Evolutionary conservation across 805 yeast species (phyloP), one percentile per base, ranked within the genome.

Genomic region (Clavispora asparagi): DNA sequence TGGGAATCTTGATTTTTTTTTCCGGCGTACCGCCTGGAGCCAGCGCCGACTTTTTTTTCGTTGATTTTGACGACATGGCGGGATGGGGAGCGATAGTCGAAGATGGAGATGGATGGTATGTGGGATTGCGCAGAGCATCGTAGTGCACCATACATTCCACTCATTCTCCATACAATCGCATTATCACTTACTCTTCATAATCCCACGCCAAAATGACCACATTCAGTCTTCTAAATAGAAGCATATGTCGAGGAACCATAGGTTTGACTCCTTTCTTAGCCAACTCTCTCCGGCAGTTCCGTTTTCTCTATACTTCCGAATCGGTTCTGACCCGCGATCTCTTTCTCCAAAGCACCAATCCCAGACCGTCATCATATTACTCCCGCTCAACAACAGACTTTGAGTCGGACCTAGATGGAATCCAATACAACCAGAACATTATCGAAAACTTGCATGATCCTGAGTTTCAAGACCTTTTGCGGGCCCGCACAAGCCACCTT

Each of bases 1-100:
- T 71, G 2, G 78, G 79, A 1, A 68, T 29, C 48, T 73, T 74
- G 35, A 68, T 38, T 51, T 64, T 67, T 57, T 68, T 71, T 10
- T 56, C 51, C 4, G 63, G 50, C 1, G 52, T 49, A 1, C 57
- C 50, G 3, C 53, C 52, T 1, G 58, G 45, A 4, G 59, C 19
- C 1, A 63, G 54, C 7, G 62, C 39, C n/a, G 57, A 16, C 7
- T 58, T 35, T 49, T 60, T 63, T 54, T 63, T 63, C 50, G 57
- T 61, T 16, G 63, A 39, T 46, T 53, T 53, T 10, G 56, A 49
- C 16, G 58, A 56, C 55, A 55, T 57, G 16, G 23, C 13, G 14
- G 4, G 4, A 17, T 6, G 29, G 4, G 29, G 29, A 27, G 29
- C 9, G 9, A 27, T 27, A 27, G 29, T 27, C 9, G 14, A 5